Base-by-base conservation (phyloP, 176 grass and related monocot species). In the Otatea glauca region DNA sequence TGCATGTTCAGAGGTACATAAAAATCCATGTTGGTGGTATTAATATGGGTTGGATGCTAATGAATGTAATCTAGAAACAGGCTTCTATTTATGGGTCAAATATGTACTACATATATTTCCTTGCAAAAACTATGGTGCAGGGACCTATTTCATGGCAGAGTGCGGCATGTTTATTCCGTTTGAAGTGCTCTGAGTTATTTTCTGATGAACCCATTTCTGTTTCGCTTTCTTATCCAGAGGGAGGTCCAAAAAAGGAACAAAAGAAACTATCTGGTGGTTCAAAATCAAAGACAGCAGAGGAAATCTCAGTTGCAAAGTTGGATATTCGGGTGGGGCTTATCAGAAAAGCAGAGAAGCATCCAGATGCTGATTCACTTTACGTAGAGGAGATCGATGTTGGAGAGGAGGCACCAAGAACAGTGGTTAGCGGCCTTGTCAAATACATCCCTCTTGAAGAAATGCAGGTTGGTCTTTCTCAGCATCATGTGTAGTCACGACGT, bases 361-460 rank as follows among this genome's bases (percentile, higher is more conserved):
- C 89, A 29, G 96, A 96, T 79, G 96, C 96, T 7, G 93, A 96
- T 92, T 95, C 96, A 44, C 96, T 98, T 76, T 98, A 98, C 14
- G 88, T 98, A 4, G 96, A 96, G 85, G 96, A 96, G 89, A 98
- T 98, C 2, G 93, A 98, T 87, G 93, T 96, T 60, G 96, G 93
- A 76, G 96, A 98, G 75, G 91, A 85, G 32, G 89, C 85, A 78
- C 88, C 91, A 77, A 91, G 96, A 88, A 98, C 89, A 44, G 93
- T 98, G 23, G 96, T 94, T 65, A 98, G 96, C 47, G 91, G 96
- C n/a, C 96, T 98, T 71, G 93, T 98, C 20, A 98, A 90, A 79
- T 98, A 75, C 68, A 95, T 98, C 70, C 86, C 96, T 54, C 86
- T 95, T 54, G 93, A 95, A 80, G 91, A 98, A 85, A 95, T 98